These are phyloP conservation scores for Antarctomyces pellizariae DNA, from an alignment of 495 filamentous ascomycete species.

Conservation along the genomic window DNA sequence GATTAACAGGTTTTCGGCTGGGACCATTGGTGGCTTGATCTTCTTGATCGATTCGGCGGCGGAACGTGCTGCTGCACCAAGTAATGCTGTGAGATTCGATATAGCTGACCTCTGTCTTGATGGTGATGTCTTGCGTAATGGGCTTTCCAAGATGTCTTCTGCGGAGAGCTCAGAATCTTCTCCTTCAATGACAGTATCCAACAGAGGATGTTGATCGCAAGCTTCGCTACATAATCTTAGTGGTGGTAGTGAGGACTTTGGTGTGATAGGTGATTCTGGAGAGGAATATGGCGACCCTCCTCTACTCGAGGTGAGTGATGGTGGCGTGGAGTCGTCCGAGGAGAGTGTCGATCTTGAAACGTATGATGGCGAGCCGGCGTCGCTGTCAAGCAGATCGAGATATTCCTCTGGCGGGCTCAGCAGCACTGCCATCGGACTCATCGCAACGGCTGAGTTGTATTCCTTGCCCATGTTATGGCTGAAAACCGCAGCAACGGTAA, in stretches of 20 bases:
- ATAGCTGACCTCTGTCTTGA: slow-evolving; percentile 43
- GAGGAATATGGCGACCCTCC: too few species aligned
- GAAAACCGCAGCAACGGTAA: slow-evolving; percentile 27
- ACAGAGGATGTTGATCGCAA: too few species aligned
- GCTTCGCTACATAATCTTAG: too few species aligned
- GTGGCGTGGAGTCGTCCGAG: slow-evolving; percentile 24
- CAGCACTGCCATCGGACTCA: slow-evolving; percentile 26
- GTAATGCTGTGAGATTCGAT: slow-evolving; percentile 83
- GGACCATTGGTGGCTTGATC: slow-evolving; percentile 47
- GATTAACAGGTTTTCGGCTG: slow-evolving; percentile 74
- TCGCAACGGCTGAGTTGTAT: slow-evolving; percentile 20
- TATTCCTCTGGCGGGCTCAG: slow-evolving; percentile 29
- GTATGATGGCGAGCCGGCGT: slow-evolving; percentile 19
- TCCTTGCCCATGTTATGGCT: slow-evolving; percentile 24
- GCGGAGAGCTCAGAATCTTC: too few species aligned
- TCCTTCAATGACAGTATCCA: too few species aligned
- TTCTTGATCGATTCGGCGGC: slow-evolving; percentile 67
- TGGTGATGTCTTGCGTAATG: too few species aligned
- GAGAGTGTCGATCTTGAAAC: slow-evolving; percentile 21
- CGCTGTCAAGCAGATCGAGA: slow-evolving; percentile 21
- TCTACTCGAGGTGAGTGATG: slow-evolving; percentile 20
- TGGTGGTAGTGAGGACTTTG: too few species aligned
- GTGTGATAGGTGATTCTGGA: slow-evolving; percentile 15
- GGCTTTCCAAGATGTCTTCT: too few species aligned
- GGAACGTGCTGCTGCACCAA: slow-evolving; percentile 64